Conservation (phyloP, 176 grass and related monocot genomes). For the Zoysia pacifica region DNA sequence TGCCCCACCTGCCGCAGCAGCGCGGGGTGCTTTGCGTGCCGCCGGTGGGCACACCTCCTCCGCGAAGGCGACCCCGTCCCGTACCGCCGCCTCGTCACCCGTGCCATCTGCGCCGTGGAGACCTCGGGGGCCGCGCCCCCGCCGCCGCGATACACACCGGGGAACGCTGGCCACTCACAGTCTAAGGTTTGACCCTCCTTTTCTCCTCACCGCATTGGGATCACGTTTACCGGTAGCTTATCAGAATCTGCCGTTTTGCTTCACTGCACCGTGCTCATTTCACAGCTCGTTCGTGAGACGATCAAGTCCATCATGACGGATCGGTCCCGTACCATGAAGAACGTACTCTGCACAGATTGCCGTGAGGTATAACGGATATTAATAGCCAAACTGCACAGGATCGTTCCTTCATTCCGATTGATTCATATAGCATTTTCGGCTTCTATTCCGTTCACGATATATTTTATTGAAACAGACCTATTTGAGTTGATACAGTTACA, state of each 20-base stretch:
- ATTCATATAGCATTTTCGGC: background rate
- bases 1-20: conserved; percentile 40
- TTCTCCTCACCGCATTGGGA: background rate
- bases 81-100: conserved; percentile 50
- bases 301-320: conserved; percentile 23
- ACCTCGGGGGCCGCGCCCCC: background rate
- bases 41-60: conserved; percentile 47
- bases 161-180: conserved; percentile 42
- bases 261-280: conserved; percentile 30
- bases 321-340: background rate
- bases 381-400: background rate
- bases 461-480: background rate
- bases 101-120: conserved; percentile 42
- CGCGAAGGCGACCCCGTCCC: conserved; percentile 33
- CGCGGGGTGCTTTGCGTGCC: conserved; percentile 45
- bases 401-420: background rate
- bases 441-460: background rate
- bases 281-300: conserved; percentile 31
- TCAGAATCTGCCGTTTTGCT: conserved; percentile 11
- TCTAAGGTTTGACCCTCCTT: conserved; percentile 13
- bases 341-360: conserved; percentile 27
- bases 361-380: conserved; percentile 13
- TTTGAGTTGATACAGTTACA: background rate
- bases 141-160: conserved; percentile 46
- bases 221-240: background rate